Conservation (phyloP, 148 eudicot species). For the Pouteria glomerata region DNA sequence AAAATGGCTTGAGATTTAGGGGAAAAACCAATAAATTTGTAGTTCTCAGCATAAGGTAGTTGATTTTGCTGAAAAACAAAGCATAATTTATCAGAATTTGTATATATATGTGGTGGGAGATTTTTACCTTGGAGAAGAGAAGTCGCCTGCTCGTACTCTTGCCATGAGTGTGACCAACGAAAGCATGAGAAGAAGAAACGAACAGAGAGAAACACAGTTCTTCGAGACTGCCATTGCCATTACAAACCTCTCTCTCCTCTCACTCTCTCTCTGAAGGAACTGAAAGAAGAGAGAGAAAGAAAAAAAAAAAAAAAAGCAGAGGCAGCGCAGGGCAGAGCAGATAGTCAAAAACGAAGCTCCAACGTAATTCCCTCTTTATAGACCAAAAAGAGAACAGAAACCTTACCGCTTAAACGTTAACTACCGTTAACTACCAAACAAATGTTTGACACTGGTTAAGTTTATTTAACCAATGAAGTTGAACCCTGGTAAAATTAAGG, state of each 20-base stretch:
- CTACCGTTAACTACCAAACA: slow-evolving; percentile 6
- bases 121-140: slow-evolving; percentile 1
- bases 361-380: slow-evolving; percentile 8
- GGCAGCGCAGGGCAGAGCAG: too few species aligned
- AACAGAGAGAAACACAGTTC: slow-evolving; percentile 11
- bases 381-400: background rate
- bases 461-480: background rate
- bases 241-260: background rate
- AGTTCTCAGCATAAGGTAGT: background rate
- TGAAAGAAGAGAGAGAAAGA: background rate
- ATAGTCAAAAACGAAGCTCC: slow-evolving; percentile 3
- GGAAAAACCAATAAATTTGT: too few species aligned
- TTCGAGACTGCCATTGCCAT: slow-evolving; percentile 12
- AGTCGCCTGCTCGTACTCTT: background rate
- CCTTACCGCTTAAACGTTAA: background rate
- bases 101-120: too few species aligned
- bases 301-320: too few species aligned
- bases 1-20: background rate
- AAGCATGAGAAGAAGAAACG: slow-evolving; percentile 3
- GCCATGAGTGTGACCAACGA: slow-evolving; percentile 7
- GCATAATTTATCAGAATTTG: too few species aligned
- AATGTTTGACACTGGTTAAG: slow-evolving; percentile 9
- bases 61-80: background rate
- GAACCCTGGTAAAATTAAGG: too few species aligned
- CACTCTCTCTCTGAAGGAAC: background rate